These are phyloP conservation scores for Elymus sibiricus DNA, from an alignment of 176 grass and related monocot species.

Conservation along the genomic window DNA sequence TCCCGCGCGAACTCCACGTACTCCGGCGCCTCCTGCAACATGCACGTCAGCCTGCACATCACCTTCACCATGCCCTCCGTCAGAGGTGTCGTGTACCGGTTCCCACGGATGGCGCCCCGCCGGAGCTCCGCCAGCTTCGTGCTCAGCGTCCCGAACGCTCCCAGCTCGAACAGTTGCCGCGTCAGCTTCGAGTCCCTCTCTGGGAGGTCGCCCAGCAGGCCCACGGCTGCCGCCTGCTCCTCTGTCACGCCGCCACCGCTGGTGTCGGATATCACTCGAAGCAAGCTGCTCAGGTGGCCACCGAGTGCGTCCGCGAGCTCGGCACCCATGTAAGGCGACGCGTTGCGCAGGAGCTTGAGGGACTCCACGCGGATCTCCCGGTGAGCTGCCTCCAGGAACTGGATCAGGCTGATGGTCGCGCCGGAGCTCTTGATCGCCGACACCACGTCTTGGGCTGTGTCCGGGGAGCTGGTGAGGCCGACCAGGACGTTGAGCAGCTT, in stretches of 20 bases:
- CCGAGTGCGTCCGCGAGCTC: slow-evolving; percentile 66
- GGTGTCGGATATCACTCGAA: slow-evolving; percentile 34
- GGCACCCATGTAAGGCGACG: slow-evolving; percentile 70
- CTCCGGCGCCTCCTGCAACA: slow-evolving; percentile 26
- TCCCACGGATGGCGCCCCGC: slow-evolving; percentile 53
- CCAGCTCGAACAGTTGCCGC: slow-evolving; percentile 51
- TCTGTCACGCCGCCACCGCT: slow-evolving; percentile 46
- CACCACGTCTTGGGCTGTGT: slow-evolving; percentile 48
- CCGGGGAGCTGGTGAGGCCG: slow-evolving; percentile 55
- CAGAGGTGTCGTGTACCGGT: slow-evolving; percentile 48
- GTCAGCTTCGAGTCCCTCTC: slow-evolving; percentile 52
- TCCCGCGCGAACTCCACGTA: slow-evolving; percentile 47
- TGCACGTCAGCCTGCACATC: slow-evolving; percentile 56
- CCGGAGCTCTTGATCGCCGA: slow-evolving; percentile 73
- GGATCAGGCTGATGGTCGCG: slow-evolving; percentile 74
- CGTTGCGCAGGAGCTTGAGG: slow-evolving; percentile 69
- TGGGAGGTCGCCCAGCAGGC: slow-evolving; percentile 68
- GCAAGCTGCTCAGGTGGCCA: slow-evolving; percentile 47
- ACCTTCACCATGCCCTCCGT: slow-evolving; percentile 72
- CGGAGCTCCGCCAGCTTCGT: slow-evolving; percentile 51
- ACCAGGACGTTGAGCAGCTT: slow-evolving; percentile 74
- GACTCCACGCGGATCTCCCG: slow-evolving; percentile 71
- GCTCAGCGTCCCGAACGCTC: slow-evolving; percentile 45
- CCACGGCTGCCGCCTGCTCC: slow-evolving; percentile 64
- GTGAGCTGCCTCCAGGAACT: slow-evolving; percentile 79